Base-by-base conservation (phyloP, 768 basidiomycete species). In the Megacollybia marginata region DNA sequence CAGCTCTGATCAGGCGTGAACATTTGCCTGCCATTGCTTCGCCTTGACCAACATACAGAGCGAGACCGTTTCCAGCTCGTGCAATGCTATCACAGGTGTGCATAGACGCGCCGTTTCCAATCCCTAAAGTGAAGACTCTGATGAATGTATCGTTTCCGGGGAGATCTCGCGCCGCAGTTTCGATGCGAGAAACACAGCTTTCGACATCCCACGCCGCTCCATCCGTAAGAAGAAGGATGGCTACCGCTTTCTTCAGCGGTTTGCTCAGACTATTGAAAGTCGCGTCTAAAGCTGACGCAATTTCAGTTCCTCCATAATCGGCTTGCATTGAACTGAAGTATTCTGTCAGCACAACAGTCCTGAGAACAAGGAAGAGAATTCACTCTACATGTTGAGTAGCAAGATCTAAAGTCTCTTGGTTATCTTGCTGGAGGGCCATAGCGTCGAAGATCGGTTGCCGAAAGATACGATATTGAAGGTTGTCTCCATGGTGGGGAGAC, bases 261-360 rank as follows among this genome's bases (percentile, higher is more conserved):
- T 33, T 49, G 5, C 12, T n/a, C 18, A 45, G 52, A 15, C 45
- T 28, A 8, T n/a, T 7, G 23, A 49, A 50, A 13, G 43, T 45
- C 12, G 35, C 23, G 15, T 16, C 19, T 10, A 54, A 43, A 15
- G 54, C 54, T 5, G 16, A 9, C 13, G 40, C 19, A 20, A 56
- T 56, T 36, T 56, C 52, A 11, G 55, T 56, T 11, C 55, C 55
- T 13, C 52, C 52, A 33, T 50, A 47, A 48, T 56, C 42, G 1
- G 52, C 52, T 20, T 32, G 15, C 47, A 54, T 54, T 7, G 15
- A 4, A 33, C 32, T 44, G 42, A 19, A 16, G 23, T 49, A n/a
- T 11, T 8, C 13, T 44, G 43, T 12, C 13, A 15, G 19, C 19
- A 15, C 12, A 13, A 13, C 23, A 28, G 23, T 3, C 2, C 23